These are phyloP conservation scores for Chenopodium album DNA, from an alignment of 148 eudicot genomes.

Conservation along the genomic window DNA sequence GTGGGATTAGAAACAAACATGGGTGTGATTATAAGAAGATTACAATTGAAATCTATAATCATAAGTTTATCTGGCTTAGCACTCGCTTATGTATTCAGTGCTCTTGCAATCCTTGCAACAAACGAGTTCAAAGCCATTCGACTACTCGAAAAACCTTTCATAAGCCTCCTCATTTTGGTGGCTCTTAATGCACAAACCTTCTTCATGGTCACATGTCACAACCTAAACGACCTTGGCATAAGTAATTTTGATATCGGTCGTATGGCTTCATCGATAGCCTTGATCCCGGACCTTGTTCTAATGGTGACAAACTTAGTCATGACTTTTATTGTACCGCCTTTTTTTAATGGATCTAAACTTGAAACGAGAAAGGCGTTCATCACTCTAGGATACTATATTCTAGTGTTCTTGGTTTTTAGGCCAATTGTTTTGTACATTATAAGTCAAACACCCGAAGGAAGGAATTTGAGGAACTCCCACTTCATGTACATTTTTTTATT, in stretches of 20 bases:
- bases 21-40: not conserved
- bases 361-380: not conserved
- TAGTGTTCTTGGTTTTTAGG: conserved; percentile 9
- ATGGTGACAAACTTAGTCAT: not conserved
- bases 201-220: conserved; percentile 28
- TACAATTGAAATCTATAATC: not conserved
- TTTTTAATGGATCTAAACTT: not conserved
- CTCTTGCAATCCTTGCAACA: not conserved
- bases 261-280: conserved; percentile 1
- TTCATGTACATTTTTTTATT: not conserved
- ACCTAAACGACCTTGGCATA: conserved; percentile 30
- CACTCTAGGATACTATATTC: not conserved
- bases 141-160: not conserved
- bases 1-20: conserved; percentile 29
- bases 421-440: conserved; percentile 1
- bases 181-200: conserved; percentile 15
- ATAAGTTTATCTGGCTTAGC: conserved; percentile 8
- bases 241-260: conserved; percentile 22
- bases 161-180: not conserved
- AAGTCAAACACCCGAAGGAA: not conserved
- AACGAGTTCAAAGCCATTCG: not conserved
- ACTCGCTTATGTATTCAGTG: not conserved
- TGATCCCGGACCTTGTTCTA: conserved; percentile 2
- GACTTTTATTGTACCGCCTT: not conserved
- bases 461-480: not conserved